Percentiles rank a stretch among this genome's conserved stretches.
phyloP scores from a whole-genome alignment of 1,284 basidiomycete species.

The Cutaneotrichosporon curvatum region DNA sequence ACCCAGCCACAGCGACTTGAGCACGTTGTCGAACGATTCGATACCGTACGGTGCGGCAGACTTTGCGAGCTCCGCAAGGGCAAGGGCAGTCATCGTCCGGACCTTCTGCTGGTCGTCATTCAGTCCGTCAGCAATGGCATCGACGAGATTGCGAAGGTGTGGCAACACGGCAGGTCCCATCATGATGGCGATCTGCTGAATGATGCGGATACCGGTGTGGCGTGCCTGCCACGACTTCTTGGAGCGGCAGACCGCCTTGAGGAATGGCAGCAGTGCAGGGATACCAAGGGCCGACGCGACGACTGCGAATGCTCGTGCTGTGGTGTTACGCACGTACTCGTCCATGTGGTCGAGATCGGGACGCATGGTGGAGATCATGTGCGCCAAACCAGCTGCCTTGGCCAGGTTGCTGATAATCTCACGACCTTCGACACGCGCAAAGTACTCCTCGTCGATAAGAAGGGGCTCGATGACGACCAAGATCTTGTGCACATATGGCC shows the following conservation, averaged over 20 bases:
- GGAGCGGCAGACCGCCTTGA: conserved; percentile 95
- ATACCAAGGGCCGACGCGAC: conserved; percentile 98
- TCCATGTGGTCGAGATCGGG: conserved; percentile 99
- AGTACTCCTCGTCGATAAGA: conserved; percentile 99
- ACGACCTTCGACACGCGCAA: conserved; percentile 96
- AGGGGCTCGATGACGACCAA: conserved; percentile 98
- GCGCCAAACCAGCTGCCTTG: conserved; percentile 96
- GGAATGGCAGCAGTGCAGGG: conserved; percentile 91
- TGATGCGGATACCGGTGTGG: conserved; percentile 97
- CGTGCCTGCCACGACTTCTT: conserved; percentile 99
- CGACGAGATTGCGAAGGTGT: conserved; percentile 91
- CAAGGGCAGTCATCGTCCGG: conserved; percentile 95
- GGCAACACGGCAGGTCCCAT: conserved; percentile 99
- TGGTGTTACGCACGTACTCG: conserved; percentile 98
- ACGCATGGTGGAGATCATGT: conserved; percentile 99
- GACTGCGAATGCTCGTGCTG: conserved; percentile 96
- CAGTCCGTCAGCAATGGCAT: conserved; percentile 91
- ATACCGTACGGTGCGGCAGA: conserved; percentile 98
- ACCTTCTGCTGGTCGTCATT: conserved; percentile 99
- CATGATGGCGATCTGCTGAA: conserved; percentile 99
- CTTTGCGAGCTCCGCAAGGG: conserved; percentile 92
- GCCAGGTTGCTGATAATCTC: conserved; percentile 99
- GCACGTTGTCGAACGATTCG: conserved; percentile 96
- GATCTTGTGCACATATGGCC: conserved; percentile 99
- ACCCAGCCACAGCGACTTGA: conserved; percentile 97